Evolutionary conservation across 208 protist genomes (phyloP).

Genomic region (Angomonas ambiguus): DNA sequence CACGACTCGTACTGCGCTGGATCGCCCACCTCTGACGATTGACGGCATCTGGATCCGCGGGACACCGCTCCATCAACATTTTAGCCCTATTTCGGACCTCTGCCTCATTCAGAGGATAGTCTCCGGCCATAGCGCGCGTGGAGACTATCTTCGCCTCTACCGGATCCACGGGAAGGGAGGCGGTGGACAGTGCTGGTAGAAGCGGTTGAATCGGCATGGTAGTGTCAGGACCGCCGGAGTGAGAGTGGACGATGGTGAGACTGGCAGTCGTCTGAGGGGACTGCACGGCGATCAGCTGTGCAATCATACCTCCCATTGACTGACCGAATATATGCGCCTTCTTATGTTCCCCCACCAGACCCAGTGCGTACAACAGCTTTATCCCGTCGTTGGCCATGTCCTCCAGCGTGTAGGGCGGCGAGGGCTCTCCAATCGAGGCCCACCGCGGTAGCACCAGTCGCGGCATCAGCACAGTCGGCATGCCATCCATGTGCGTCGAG

Average conservation of each 20-base stretch:
- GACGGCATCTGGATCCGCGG: conserved; percentile 24
- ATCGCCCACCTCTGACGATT: conserved; percentile 55
- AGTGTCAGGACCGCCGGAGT: neutral
- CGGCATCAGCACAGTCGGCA: conserved; percentile 21
- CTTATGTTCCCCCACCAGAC: conserved; percentile 28
- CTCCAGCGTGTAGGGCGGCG: conserved; percentile 56
- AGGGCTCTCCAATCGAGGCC: conserved; percentile 33
- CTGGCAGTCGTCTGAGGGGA: conserved; percentile 47
- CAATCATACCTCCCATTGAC: conserved; percentile 85
- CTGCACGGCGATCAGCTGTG: conserved; percentile 61
- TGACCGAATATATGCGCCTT: conserved; percentile 45
- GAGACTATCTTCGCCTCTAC: neutral
- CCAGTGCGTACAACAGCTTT: conserved; percentile 49
- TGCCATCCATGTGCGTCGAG: conserved; percentile 48
- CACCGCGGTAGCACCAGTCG: conserved; percentile 44
- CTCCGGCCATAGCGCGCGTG: neutral
- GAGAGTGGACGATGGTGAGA: conserved; percentile 46
- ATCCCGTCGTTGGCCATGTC: conserved; percentile 65
- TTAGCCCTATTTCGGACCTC: conserved; percentile 2
- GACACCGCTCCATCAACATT: conserved; percentile 6
- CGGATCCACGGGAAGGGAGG: neutral
- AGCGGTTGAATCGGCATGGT: neutral
- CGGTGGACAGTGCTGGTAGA: neutral
- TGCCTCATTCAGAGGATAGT: neutral
- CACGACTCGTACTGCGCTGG: conserved; percentile 40